Conservation (phyloP, 2,329 filamentous ascomycete species). For the Aspergillus arachidicola region DNA sequence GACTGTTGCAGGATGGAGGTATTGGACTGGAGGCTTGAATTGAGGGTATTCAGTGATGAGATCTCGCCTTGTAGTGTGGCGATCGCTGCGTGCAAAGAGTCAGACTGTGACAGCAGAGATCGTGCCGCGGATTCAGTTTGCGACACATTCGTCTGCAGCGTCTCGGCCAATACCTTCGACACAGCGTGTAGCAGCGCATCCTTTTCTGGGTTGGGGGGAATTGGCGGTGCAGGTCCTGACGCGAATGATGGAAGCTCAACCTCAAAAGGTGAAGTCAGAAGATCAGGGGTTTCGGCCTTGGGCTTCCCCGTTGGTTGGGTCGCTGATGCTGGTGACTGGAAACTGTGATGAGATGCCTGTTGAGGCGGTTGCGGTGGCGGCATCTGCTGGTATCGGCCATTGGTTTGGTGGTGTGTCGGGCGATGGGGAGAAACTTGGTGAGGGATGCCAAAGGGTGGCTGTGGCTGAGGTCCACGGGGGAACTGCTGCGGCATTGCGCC, state of each 20-base stretch:
- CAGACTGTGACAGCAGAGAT: conserved; percentile 76
- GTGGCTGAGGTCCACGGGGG: conserved; percentile 22
- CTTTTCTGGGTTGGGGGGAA: conserved; percentile 94
- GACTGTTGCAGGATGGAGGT: conserved; percentile 76
- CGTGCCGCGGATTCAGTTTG: conserved; percentile 75
- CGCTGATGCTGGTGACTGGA: conserved; percentile 26
- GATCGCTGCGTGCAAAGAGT: conserved; percentile 72
- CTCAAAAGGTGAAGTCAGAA: conserved; percentile 66
- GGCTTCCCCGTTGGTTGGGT: conserved; percentile 27
- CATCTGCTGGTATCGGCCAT: conserved; percentile 35
- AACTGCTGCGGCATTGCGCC: conserved; percentile 10
- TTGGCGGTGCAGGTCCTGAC: conserved; percentile 69
- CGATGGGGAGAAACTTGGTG: conserved; percentile 29
- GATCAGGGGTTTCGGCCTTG: conserved; percentile 51
- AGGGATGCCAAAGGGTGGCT: conserved; percentile 15
- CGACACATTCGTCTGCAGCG: conserved; percentile 68
- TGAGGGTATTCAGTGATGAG: conserved; percentile 69
- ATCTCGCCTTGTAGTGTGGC: conserved; percentile 73
- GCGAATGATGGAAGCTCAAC: conserved; percentile 55
- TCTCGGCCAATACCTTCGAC: conserved; percentile 67
- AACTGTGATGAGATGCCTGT: conserved; percentile 21
- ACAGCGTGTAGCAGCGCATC: conserved; percentile 81
- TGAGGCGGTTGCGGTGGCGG: conserved; percentile 16
- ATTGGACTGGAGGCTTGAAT: conserved; percentile 73
- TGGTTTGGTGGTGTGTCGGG: conserved; percentile 26